Evolutionary conservation across 2,329 filamentous ascomycete species (phyloP).

Genomic region (Verruconis gallopava): DNA sequence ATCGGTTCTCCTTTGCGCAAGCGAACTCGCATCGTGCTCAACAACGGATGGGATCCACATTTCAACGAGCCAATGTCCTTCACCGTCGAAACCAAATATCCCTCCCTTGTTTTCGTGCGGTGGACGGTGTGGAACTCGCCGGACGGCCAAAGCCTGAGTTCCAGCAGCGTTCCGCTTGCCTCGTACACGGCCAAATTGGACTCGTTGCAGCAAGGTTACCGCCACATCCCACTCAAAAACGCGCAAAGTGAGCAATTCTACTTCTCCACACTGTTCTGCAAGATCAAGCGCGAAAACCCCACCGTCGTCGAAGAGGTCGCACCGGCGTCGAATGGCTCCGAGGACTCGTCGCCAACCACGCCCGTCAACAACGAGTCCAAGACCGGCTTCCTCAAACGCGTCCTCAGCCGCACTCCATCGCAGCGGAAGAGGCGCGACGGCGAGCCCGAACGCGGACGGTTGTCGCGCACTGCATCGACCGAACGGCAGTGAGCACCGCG

Average conservation of each 20-base stretch:
- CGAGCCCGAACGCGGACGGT: not conserved
- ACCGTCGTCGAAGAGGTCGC: conserved; percentile 11
- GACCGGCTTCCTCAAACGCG: conserved; percentile 26
- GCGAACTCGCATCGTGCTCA: conserved; percentile 66
- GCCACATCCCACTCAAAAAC: conserved; percentile 81
- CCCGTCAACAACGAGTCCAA: conserved; percentile 16
- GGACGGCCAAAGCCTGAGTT: conserved; percentile 57
- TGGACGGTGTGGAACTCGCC: conserved; percentile 83
- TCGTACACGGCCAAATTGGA: conserved; percentile 87
- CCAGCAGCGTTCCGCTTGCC: conserved; percentile 52
- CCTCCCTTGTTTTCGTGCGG: conserved; percentile 83
- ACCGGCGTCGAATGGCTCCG: conserved; percentile 17
- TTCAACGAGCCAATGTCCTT: conserved; percentile 74
- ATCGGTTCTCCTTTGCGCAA: conserved; percentile 62
- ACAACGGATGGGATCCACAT: conserved; percentile 87
- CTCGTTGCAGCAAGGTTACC: conserved; percentile 82
- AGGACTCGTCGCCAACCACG: conserved; percentile 20
- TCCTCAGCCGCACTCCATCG: conserved; percentile 32
- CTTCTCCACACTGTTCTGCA: conserved; percentile 89
- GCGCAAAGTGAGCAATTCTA: conserved; percentile 82
- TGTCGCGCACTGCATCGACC: conserved; percentile 3
- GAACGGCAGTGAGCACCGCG: too few species aligned
- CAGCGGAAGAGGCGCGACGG: conserved; percentile 23
- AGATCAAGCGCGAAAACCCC: conserved; percentile 50
- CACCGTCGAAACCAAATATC: conserved; percentile 82